Evolutionary conservation across 75 land plant species (phyloP).

Genomic region (Adiantum capillusveneris): DNA sequence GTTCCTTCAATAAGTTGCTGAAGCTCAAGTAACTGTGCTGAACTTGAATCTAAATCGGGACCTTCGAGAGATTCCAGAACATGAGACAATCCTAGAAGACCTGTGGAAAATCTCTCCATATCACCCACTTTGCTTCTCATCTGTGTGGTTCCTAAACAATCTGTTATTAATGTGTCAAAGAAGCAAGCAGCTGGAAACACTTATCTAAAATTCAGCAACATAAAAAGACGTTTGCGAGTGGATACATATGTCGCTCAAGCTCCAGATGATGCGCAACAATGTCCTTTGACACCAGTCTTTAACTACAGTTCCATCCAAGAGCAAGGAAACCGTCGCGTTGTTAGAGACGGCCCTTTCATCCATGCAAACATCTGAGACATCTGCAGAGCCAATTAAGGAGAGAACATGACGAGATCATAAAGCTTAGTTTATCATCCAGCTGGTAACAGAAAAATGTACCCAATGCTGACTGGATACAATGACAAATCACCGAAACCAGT

Average conservation of each 20-base stretch:
- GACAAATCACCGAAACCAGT: conserved; percentile 71
- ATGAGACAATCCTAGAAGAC: conserved; percentile 48
- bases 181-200: neutral
- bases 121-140: conserved; percentile 31
- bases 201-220: neutral
- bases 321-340: conserved; percentile 77
- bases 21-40: conserved; percentile 55
- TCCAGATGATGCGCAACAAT: conserved; percentile 32
- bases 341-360: conserved; percentile 95
- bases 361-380: conserved; percentile 96
- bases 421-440: no score
- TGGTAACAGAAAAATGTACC: no score
- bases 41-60: conserved; percentile 39
- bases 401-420: no score
- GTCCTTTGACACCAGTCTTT: conserved; percentile 89
- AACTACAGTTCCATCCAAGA: conserved; percentile 88
- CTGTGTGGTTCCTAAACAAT: conserved; percentile 30
- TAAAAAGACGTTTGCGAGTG: conserved; percentile 1
- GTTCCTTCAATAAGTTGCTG: conserved; percentile 56
- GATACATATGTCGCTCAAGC: conserved; percentile 68
- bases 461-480: conserved; percentile 91
- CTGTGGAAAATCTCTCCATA: conserved; percentile 29
- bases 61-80: conserved; percentile 74
- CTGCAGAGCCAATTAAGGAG: conserved; percentile 41
- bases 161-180: conserved; percentile 17